Percentiles rank a stretch among this genome's conserved stretches.
Evolutionary conservation across 2,329 filamentous ascomycete species (phyloP).

Genomic region (Talaromyces sp.): DNA sequence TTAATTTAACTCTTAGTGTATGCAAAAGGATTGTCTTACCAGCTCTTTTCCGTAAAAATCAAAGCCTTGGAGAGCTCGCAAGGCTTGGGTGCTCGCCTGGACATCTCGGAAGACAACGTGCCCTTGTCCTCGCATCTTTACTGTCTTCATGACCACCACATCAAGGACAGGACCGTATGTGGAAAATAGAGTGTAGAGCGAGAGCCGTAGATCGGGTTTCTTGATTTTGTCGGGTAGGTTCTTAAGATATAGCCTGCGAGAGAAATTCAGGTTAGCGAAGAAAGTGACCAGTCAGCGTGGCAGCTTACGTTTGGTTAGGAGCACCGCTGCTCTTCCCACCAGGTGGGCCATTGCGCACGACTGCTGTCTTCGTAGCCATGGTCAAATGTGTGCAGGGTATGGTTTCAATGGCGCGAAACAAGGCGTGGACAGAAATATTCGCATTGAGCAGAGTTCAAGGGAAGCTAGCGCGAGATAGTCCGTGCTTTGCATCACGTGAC

Average conservation of each 20-base stretch:
- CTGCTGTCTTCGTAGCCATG: conserved; percentile 38
- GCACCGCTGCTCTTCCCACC: conserved; percentile 46
- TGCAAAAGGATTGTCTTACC: conserved; percentile 50
- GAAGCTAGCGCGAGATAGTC: neutral
- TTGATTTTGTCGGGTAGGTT: conserved; percentile 88
- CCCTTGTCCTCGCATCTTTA: conserved; percentile 92
- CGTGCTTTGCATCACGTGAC: neutral
- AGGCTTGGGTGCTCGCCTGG: conserved; percentile 86
- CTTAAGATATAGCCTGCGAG: conserved; percentile 71
- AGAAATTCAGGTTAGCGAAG: neutral
- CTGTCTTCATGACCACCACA: conserved; percentile 80
- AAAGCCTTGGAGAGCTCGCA: conserved; percentile 81
- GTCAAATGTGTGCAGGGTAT: neutral
- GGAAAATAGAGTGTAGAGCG: conserved; percentile 88
- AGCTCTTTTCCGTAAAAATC: conserved; percentile 80
- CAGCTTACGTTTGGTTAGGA: conserved; percentile 70
- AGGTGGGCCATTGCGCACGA: conserved; percentile 30
- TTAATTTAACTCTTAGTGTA: conserved; percentile 3
- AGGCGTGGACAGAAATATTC: neutral
- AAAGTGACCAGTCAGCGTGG: neutral
- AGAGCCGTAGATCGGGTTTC: conserved; percentile 79
- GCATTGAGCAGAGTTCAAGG: neutral
- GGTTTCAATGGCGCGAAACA: neutral
- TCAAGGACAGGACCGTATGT: conserved; percentile 92
- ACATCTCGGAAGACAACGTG: conserved; percentile 87